Evolutionary conservation across 2,329 filamentous ascomycete species (phyloP).

Genomic region (Talaromyces islandicus): DNA sequence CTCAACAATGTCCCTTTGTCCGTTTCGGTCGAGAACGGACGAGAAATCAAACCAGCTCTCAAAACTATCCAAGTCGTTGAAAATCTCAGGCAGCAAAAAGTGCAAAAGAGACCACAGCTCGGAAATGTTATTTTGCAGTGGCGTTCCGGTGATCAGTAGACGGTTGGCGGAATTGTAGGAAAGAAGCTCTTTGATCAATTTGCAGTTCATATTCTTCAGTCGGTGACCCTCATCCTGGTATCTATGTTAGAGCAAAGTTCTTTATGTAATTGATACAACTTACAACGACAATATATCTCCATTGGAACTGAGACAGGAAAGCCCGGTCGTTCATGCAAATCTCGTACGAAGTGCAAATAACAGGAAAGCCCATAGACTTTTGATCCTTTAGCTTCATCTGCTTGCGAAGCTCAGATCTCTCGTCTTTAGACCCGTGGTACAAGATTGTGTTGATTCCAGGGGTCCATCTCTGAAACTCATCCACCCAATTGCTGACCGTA

Average conservation of each 20-base stretch:
- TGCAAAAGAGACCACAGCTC: constrained; percentile 94
- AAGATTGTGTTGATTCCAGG: constrained; percentile 81
- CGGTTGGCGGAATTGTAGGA: constrained; percentile 86
- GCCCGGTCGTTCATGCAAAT: constrained; percentile 89
- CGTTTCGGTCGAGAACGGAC: constrained; percentile 75
- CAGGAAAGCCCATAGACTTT: constrained; percentile 68
- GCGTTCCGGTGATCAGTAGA: constrained; percentile 88
- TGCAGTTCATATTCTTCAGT: constrained; percentile 94
- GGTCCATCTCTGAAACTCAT: constrained; percentile 87
- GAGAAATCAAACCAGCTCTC: constrained; percentile 97
- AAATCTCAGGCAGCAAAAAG: constrained; percentile 87
- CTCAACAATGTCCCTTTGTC: constrained; percentile 72
- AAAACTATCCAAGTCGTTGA: constrained; percentile 88
- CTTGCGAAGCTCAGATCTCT: constrained; percentile 69
- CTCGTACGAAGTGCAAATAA: constrained; percentile 93
- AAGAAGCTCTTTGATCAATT: constrained; percentile 80
- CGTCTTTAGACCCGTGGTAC: constrained; percentile 78
- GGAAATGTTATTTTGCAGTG: constrained; percentile 88
- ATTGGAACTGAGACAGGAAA: constrained; percentile 74
- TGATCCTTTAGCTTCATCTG: constrained; percentile 66
- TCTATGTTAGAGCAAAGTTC: not conserved
- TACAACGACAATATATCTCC: constrained; percentile 96
- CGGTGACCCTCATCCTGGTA: constrained; percentile 84
- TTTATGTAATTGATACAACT: constrained; percentile 8
- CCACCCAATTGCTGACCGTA: constrained; percentile 91